Evolutionary conservation across 73 alveolate genomes (phyloP).

Genomic region (Durusdinium trenchii): DNA sequence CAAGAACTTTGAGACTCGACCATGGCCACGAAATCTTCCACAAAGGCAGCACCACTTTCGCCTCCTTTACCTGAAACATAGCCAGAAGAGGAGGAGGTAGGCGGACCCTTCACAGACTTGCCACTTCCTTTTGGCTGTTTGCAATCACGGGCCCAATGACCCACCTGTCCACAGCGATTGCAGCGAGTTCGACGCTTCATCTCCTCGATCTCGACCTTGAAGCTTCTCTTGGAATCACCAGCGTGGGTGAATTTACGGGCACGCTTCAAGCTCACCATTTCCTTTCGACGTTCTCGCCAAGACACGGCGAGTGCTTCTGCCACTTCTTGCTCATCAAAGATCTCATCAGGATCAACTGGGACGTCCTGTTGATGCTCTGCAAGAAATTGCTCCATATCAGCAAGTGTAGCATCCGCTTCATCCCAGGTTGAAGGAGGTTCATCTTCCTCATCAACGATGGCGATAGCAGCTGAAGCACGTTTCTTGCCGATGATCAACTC

Average conservation of each 20-base stretch:
- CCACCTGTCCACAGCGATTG: background rate
- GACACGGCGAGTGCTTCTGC: conserved; percentile 10
- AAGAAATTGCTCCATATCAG: background rate
- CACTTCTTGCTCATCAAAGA: background rate
- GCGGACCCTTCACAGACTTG: too few relatives aligned
- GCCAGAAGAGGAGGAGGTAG: too few relatives aligned
- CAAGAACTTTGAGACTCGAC: too few relatives aligned
- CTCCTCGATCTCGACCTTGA: background rate
- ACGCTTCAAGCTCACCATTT: background rate
- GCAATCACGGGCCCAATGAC: conserved; percentile 20
- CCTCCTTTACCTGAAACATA: too few relatives aligned
- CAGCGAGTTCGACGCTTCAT: background rate
- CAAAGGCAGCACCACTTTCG: too few relatives aligned
- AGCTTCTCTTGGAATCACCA: background rate
- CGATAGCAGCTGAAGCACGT: background rate
- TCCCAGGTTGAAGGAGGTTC: background rate
- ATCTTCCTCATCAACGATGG: background rate
- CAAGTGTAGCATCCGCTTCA: background rate
- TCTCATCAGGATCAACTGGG: background rate
- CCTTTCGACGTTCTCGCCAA: background rate
- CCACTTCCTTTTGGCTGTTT: too few relatives aligned
- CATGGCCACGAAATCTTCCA: too few relatives aligned
- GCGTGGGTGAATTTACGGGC: background rate
- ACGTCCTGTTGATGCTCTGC: background rate
- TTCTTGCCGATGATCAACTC: background rate